Base-by-base conservation (phyloP, 2,329 filamentous ascomycete genomes). In the Biscogniauxia marginata region DNA sequence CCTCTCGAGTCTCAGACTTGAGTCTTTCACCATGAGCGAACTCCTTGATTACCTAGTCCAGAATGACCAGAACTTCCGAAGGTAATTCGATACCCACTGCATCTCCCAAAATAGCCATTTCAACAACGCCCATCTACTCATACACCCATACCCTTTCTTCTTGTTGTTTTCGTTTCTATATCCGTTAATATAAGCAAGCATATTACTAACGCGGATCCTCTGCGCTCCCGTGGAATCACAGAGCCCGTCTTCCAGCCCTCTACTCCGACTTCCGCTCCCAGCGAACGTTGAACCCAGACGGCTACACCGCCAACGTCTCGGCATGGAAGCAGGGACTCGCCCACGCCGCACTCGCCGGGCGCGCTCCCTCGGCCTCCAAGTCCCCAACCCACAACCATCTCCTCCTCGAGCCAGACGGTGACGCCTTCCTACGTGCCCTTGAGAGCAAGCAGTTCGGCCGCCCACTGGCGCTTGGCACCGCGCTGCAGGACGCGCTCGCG, bases 251-350 rank as follows among this genome's bases (percentile, higher is more conserved):
- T 11, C 87, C 90, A 11, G 93, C 91, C 4, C 85, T 96, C 47
- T 96, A 96, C 75, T 93, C 91, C 49, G 92, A 96, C 71, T 96
- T 96, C 69, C 80, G 85, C 39, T 75, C 84, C 4, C 91, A 93
- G 64, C 82, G 82, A 65, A 84, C 82, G 43, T 84, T 89, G 20
- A 96, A 96, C 69, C 90, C 91, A 1, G 91, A 96, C 71, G 91
- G 91, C 66, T 96, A 91, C 76, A 76, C 80, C 19, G 90, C 91
- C 46, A 96, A 96, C 71, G 79, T 91, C 45, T 76, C 82, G 6
- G 90, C 91, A 52, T 96, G 92, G 92, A 85, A 87, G 56, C 82
- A 83, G 43, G 91, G 86, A 2, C 80, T 96, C 45, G 81, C 84
- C n/a, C 79, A 84, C 51, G 88, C 91, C 1, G 80, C 87, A 0